phyloP scores from a whole-genome alignment of 306 rosid genomes.

The Bauhinia variegata region DNA sequence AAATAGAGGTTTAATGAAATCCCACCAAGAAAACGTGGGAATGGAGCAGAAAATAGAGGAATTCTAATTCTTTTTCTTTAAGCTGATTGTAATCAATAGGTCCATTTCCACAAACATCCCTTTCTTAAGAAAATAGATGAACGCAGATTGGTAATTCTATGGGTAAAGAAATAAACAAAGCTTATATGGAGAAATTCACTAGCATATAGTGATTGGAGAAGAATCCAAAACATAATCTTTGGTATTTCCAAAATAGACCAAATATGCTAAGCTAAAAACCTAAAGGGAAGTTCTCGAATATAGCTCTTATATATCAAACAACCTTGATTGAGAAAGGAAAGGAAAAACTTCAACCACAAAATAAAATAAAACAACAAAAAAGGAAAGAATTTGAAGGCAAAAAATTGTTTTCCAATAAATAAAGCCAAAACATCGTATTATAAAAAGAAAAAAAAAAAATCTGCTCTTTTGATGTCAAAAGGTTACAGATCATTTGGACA shows the following conservation, averaged over 20 bases:
- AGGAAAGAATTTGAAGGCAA: slow-evolving; percentile 12
- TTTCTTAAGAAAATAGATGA: neutral
- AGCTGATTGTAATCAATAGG: slow-evolving; percentile 1
- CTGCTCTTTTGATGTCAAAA: slow-evolving; percentile 14
- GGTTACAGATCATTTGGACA: slow-evolving; percentile 17
- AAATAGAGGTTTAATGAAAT: slow-evolving; percentile 9
- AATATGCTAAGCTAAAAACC: neutral
- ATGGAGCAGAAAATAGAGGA: slow-evolving; percentile 27
- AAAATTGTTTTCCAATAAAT: slow-evolving; percentile 20
- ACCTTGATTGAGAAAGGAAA: neutral
- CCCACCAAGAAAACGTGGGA: no score
- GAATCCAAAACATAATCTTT: no score
- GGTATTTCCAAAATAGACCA: no score
- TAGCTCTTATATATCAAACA: neutral
- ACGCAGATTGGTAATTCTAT: slow-evolving; percentile 28
- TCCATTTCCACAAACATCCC: no score
- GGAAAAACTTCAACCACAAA: neutral
- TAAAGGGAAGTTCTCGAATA: slow-evolving; percentile 21
- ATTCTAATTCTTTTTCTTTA: neutral
- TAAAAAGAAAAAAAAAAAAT: neutral
- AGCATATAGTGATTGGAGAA: no score
- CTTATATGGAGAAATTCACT: no score
- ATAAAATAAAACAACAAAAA: neutral
- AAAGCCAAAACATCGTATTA: neutral
- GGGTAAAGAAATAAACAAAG: no score